A percentile compares a stretch with the other conserved stretches of the same genome.
Conservation (phyloP, 2,329 filamentous ascomycete genomes). For the Penicillium fuscoglaucum region DNA sequence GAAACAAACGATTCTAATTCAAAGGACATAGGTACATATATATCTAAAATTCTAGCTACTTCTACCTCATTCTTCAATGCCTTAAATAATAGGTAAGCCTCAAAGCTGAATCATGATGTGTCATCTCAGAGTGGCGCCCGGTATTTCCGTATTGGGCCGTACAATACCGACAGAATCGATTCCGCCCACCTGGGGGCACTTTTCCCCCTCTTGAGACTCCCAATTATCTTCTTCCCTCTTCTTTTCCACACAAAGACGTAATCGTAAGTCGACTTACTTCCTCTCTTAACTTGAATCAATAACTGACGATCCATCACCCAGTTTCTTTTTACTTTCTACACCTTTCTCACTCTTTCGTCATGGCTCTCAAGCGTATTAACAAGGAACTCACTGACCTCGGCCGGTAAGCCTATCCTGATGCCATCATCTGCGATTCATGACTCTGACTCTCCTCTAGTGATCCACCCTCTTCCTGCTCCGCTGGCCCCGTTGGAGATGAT, state of each 20-base stretch:
- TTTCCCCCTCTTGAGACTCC: constrained; percentile 21
- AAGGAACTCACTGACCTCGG: constrained; percentile 56
- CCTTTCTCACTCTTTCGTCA: constrained; percentile 28
- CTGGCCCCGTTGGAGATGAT: constrained; percentile 94
- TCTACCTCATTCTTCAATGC: background rate
- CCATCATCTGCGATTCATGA: constrained; percentile 24
- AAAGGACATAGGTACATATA: background rate
- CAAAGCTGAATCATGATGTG: constrained; percentile 16
- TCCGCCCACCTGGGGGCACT: constrained; percentile 19
- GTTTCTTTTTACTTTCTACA: constrained; percentile 10
- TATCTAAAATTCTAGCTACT: background rate
- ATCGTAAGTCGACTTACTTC: constrained; percentile 22
- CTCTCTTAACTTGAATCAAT: background rate
- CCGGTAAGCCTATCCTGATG: constrained; percentile 42
- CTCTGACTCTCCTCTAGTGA: constrained; percentile 62
- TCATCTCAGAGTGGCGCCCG: constrained; percentile 22
- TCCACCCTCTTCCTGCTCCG: constrained; percentile 97
- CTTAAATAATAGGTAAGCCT: background rate
- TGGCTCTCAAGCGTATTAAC: constrained; percentile 56
- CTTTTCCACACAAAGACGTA: constrained; percentile 34
- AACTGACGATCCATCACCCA: background rate
- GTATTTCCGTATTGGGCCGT: constrained; percentile 24
- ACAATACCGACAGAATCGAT: constrained; percentile 11
- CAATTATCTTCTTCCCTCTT: constrained; percentile 32
- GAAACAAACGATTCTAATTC: background rate